These are phyloP conservation scores for Sclerotinia nivalis DNA, from an alignment of 2,329 filamentous ascomycete genomes.

Conservation along the genomic window DNA sequence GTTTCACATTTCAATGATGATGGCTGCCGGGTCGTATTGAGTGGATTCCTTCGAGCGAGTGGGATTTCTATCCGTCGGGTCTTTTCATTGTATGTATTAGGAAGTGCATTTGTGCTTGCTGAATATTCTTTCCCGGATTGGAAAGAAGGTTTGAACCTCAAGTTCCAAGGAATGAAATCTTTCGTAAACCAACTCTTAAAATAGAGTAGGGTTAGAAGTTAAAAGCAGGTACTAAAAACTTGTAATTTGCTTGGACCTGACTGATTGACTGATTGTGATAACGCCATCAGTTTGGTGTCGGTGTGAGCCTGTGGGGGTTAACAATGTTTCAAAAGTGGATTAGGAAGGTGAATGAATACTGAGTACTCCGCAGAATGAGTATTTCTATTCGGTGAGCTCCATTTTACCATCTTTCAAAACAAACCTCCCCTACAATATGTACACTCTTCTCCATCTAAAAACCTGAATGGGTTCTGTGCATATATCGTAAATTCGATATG, in stretches of 20 bases:
- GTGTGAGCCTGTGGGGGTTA: constrained; percentile 5
- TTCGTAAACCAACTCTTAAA: background rate
- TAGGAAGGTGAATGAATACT: background rate
- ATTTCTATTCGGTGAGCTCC: constrained; percentile 15
- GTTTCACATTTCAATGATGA: constrained; percentile 6
- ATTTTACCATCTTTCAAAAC: background rate
- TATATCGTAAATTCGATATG: background rate
- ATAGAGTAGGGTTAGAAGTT: constrained; percentile 11
- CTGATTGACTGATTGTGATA: background rate
- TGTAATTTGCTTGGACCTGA: background rate
- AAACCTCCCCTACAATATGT: background rate
- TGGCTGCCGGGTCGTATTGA: background rate
- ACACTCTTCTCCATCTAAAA: background rate
- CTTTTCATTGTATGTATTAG: background rate
- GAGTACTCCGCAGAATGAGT: background rate
- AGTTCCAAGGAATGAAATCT: background rate
- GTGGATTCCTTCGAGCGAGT: background rate
- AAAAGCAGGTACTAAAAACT: background rate
- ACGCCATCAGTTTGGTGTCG: constrained; percentile 6
- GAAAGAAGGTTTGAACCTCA: too few relatives aligned
- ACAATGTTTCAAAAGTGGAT: constrained; percentile 4
- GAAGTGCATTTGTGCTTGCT: background rate
- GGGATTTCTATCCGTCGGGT: background rate
- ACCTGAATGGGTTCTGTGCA: background rate
- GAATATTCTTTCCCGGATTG: too few relatives aligned